Percentiles rank a stretch among this genome's conserved stretches.
phyloP scores from a whole-genome alignment of 306 rosid species.

The Ziziphus jujuba region DNA sequence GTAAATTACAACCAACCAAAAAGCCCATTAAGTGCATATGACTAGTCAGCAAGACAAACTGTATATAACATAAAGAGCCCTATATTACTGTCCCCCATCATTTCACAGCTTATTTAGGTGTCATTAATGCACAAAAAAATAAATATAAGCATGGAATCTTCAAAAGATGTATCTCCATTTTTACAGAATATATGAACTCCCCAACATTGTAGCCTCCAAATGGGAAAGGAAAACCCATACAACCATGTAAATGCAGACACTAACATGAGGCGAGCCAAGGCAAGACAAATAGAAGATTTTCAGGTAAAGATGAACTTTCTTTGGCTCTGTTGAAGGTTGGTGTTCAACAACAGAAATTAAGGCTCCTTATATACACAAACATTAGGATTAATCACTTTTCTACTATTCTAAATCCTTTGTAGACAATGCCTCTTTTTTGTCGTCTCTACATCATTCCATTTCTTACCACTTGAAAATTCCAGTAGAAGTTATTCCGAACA shows the following conservation, averaged over 20 bases:
- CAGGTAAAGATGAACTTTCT: background rate
- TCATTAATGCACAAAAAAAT: background rate
- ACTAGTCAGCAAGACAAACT: background rate
- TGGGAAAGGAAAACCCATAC: background rate
- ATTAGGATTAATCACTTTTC: background rate
- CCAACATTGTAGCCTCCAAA: background rate
- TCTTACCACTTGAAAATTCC: background rate
- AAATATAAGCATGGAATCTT: background rate
- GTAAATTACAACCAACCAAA: background rate
- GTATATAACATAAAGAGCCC: background rate
- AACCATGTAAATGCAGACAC: constrained; percentile 8
- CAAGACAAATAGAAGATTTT: background rate
- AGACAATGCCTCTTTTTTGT: background rate
- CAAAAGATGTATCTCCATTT: background rate
- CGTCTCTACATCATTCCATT: background rate
- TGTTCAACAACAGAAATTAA: background rate
- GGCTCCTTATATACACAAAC: background rate
- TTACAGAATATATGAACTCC: background rate
- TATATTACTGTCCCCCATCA: constrained; percentile 1
- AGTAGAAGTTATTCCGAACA: background rate
- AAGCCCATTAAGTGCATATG: background rate
- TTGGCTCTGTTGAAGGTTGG: background rate
- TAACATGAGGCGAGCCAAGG: background rate
- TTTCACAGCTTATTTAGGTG: background rate
- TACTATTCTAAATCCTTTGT: background rate